Conservation (phyloP, 2,329 filamentous ascomycete genomes). For the Microthyrium microscopicum region DNA sequence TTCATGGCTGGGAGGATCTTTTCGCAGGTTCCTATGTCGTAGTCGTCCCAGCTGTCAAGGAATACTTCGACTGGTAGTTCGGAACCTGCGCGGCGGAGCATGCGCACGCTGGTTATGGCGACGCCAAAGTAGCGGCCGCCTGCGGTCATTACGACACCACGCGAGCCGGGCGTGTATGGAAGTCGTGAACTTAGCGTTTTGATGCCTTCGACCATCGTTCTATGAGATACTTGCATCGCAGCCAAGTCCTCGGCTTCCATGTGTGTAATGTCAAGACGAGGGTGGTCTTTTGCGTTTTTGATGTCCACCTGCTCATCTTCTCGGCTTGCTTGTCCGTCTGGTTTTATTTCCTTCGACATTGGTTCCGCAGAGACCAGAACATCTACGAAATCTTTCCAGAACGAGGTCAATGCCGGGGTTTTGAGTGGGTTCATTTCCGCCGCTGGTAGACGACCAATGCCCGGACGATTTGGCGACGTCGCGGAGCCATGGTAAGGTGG, state of each 20-base stretch:
- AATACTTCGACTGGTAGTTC: constrained; percentile 30
- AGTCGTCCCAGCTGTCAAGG: constrained; percentile 22
- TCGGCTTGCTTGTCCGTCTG: too few relatives aligned
- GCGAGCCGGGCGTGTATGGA: constrained; percentile 22
- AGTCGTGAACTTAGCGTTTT: constrained; percentile 15
- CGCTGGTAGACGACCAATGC: too few relatives aligned
- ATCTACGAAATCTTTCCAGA: too few relatives aligned
- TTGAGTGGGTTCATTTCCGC: too few relatives aligned
- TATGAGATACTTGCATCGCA: background rate
- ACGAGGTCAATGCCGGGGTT: too few relatives aligned
- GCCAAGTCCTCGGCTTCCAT: background rate
- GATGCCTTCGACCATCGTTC: background rate
- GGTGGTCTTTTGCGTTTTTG: too few relatives aligned
- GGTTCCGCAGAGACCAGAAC: too few relatives aligned
- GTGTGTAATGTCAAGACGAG: too few relatives aligned
- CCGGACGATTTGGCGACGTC: too few relatives aligned
- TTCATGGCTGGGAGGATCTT: constrained; percentile 25
- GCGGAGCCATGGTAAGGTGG: too few relatives aligned
- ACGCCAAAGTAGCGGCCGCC: constrained; percentile 26
- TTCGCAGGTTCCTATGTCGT: constrained; percentile 26
- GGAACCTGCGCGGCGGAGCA: constrained; percentile 27
- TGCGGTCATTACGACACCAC: constrained; percentile 23
- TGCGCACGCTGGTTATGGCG: constrained; percentile 26
- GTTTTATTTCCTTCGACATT: too few relatives aligned
- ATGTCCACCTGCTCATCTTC: too few relatives aligned